Evolutionary conservation across 495 filamentous ascomycete species (phyloP).

Genomic region (Sordaria brevicollis): DNA sequence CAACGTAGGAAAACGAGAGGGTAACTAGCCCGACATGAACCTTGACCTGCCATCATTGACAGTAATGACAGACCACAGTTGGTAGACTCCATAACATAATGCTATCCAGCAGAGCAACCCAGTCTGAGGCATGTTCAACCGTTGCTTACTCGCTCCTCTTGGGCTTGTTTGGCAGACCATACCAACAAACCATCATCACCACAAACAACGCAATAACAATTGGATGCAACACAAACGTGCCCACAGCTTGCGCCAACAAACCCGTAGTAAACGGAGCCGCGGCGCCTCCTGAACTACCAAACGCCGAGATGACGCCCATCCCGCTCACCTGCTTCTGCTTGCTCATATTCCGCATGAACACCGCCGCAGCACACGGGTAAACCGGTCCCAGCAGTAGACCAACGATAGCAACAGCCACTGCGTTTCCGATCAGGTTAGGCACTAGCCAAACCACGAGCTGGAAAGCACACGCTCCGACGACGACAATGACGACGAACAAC

Average conservation of each 20-base stretch:
- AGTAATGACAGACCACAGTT: too few relatives aligned
- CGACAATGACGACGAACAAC: constrained; percentile 49
- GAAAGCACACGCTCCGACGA: constrained; percentile 49
- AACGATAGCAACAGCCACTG: constrained; percentile 59
- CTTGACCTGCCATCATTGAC: too few relatives aligned
- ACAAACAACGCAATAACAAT: constrained; percentile 56
- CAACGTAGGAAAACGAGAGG: too few relatives aligned
- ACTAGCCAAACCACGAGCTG: constrained; percentile 68
- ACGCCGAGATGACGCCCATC: constrained; percentile 58
- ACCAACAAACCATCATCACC: constrained; percentile 62
- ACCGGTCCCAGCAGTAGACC: constrained; percentile 72
- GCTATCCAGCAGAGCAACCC: neutral
- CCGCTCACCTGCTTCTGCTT: constrained; percentile 54
- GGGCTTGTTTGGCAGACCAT: constrained; percentile 37
- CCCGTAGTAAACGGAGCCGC: constrained; percentile 68
- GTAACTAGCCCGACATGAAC: too few relatives aligned
- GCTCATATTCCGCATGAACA: constrained; percentile 54
- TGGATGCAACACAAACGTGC: constrained; percentile 68
- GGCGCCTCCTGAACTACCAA: constrained; percentile 66
- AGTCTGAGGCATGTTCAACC: too few relatives aligned
- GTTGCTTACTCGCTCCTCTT: constrained; percentile 49
- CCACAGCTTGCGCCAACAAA: constrained; percentile 54
- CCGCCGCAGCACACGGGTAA: constrained; percentile 58
- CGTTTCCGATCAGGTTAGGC: constrained; percentile 59
- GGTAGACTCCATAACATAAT: too few relatives aligned